Evolutionary conservation across 2,329 filamentous ascomycete genomes (phyloP).

Genomic region (Salinomyces thailandicus): DNA sequence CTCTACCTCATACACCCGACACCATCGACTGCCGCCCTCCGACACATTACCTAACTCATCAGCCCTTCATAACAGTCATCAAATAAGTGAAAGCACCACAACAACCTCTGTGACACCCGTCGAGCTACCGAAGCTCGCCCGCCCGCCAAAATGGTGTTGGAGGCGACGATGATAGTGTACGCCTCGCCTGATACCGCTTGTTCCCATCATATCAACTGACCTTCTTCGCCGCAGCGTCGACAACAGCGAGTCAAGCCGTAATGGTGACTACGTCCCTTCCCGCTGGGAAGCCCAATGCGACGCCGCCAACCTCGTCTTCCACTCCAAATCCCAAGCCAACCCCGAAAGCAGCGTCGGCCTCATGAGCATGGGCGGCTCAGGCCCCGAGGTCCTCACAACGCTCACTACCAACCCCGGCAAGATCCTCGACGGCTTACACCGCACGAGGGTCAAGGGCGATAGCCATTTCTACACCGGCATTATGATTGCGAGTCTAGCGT

Average conservation of each 20-base stretch:
- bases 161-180: constrained; percentile 95
- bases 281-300: constrained; percentile 95
- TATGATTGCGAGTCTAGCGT: constrained; percentile 90
- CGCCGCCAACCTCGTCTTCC: constrained; percentile 89
- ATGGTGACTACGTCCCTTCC: constrained; percentile 84
- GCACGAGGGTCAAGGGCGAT: constrained; percentile 85
- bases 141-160: constrained; percentile 76
- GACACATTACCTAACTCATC: too few relatives aligned
- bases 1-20: background rate
- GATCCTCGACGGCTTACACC: constrained; percentile 82
- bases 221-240: constrained; percentile 65
- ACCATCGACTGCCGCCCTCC: too few relatives aligned
- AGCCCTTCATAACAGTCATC: background rate
- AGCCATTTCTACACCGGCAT: constrained; percentile 87
- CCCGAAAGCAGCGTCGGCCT: constrained; percentile 94
- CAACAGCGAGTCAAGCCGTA: constrained; percentile 97
- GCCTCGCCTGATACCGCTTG: constrained; percentile 1
- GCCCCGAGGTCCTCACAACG: constrained; percentile 93
- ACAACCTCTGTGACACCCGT: background rate
- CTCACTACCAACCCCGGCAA: constrained; percentile 94
- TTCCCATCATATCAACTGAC: constrained; percentile 8
- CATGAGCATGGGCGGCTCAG: constrained; percentile 94
- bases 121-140: constrained; percentile 1
- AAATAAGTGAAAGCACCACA: background rate
- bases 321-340: constrained; percentile 87